Base-by-base conservation (phyloP, 495 filamentous ascomycete species). In the Pyrenopolyporus hunteri region DNA sequence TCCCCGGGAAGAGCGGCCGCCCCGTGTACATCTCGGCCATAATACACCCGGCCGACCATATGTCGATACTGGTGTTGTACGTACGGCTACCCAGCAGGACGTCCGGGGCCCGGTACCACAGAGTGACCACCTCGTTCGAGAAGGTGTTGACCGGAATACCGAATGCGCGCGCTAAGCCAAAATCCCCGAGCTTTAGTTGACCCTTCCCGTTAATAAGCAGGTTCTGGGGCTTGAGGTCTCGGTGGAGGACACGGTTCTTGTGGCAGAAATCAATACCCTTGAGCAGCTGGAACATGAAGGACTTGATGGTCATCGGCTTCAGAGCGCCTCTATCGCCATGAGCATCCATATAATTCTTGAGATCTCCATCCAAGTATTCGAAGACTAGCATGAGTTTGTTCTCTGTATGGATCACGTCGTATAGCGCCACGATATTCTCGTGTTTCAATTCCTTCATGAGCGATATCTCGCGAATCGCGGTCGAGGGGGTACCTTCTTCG, bases 381-480 rank as follows among this genome's bases (percentile, higher is more conserved):
- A 97, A 96, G 10, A 99, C 94, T 31, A 99, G 89, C 92, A 98
- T 98, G 36, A 99, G 85, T 73, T 99, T 99, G 79, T 98, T 97
- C 76, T 99, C 94, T 51, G 94, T 98, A 72, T 99, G 94, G 66
- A 99, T 97, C 26, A 99, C 96, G 78, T 99, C 95, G 80, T 98
- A 89, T 1, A 99, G 87, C 43, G 90, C 93, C 52, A 99, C 93
- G 57, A 98, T 97, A 72, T 96, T 96, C 67, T 96, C 90, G 76
- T 99, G 92, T 75, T 96, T 98, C 69, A 98, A 84, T 75, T 99
- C 94, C 76, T 99, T 99, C 89, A 99, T 97, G 23, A 99, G 81
- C 0, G 92, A 96, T 70, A 98, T 98, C 76, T 98, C 94, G 39
- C 94, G 92, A 71, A 99, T 99, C 29, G 94, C 94, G 9, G 94